Base-by-base conservation (phyloP, 2,329 filamentous ascomycete genomes). In the Diplodia sapinea region DNA sequence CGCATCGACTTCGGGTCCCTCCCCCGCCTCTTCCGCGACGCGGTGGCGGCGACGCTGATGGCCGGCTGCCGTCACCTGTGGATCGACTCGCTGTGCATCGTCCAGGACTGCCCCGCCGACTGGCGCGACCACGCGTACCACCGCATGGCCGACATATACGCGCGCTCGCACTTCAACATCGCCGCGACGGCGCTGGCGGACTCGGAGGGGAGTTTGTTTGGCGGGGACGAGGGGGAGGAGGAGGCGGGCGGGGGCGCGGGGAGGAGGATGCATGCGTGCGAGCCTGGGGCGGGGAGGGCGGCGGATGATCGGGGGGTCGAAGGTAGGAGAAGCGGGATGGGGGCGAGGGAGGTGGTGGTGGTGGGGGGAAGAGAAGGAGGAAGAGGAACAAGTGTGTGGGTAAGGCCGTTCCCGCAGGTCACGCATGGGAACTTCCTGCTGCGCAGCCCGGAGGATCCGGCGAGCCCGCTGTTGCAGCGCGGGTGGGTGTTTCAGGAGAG, bases 401-500 rank as follows among this genome's bases (percentile, higher is more conserved):
- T 47, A n/a, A 17, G 43, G 43, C 43, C 43, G 7, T 47, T 47
- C n/a, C 43, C 43, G 43, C 43, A 47, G 43, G n/a, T 47, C 17
- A 47, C 17, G 17, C 43, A 47, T 8, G 43, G 43, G 17, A 47
- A 20, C 17, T 47, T 47, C 43, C 8, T 47, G 43, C n/a, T 47
- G 43, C 43, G 43, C 17, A 47, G 43, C 43, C 43, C 43, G 3
- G n/a, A 47, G n/a, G 43, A 47, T n/a, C 43, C 43, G 2, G 43
- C 43, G 7, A 47, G n/a, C 23, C 54, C 54, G 31, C 54, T 67
- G 7, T 36, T 67, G 15, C 54, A 23, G 15, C 36, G 65, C 13
- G 65, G 33, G 17, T 67, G 52, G 54, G 52, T 67, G 12, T 67
- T 67, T 9, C 65, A 67, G 29, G 65, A 67, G 31, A 31, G 65